A percentile compares a stretch with the other conserved stretches of the same genome.
These are phyloP conservation scores for Corrigiola litoralis DNA, from an alignment of 179 eudicot genomes.

Conservation along the genomic window DNA sequence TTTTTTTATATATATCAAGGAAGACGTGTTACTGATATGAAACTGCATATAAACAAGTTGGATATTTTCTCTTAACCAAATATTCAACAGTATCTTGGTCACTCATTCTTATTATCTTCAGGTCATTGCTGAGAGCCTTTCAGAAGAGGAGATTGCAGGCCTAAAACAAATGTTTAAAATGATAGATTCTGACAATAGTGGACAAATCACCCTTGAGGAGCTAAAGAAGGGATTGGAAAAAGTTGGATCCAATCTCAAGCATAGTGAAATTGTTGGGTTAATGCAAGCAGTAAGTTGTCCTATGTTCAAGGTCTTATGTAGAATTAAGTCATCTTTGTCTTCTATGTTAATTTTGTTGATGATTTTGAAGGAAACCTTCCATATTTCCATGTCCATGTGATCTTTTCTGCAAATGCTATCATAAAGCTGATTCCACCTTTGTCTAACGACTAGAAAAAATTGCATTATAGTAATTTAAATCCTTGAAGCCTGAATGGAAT, in stretches of 20 bases:
- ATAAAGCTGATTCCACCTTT: no score
- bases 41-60: no score
- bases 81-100: no score
- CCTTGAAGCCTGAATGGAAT: no score
- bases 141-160: conserved; percentile 47
- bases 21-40: no score
- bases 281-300: conserved; percentile 44
- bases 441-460: no score
- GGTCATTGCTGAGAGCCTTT: conserved; percentile 47
- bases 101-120: conserved; percentile 5
- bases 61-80: no score
- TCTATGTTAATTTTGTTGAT: background rate
- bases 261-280: conserved; percentile 33
- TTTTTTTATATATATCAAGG: no score
- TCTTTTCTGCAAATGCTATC: no score
- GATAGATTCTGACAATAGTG: conserved; percentile 44
- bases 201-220: conserved; percentile 44
- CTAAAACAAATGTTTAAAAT: conserved; percentile 43
- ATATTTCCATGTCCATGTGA: background rate
- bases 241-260: conserved; percentile 41
- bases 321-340: background rate
- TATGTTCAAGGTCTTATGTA: background rate
- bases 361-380: background rate
- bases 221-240: conserved; percentile 40
- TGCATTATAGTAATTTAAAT: no score